phyloP scores from a whole-genome alignment of 1,284 basidiomycete genomes.

The Austropuccinia psidii region DNA sequence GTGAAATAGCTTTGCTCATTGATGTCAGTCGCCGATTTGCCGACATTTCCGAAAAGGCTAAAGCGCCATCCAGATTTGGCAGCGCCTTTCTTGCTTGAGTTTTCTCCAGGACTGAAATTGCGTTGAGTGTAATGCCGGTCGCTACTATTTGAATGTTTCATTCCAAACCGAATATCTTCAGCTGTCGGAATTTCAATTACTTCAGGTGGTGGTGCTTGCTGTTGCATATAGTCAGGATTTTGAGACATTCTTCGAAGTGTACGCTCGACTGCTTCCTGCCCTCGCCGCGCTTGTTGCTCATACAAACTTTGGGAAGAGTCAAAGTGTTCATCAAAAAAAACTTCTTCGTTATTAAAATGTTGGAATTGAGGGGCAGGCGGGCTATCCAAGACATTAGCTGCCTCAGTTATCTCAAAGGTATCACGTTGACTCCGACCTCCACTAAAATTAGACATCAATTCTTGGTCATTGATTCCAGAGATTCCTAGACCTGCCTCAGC shows the following conservation, averaged over 20 bases:
- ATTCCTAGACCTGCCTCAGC: not conserved
- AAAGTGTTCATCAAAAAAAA: no score
- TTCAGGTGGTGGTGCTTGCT: slow-evolving; percentile 34
- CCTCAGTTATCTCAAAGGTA: not conserved
- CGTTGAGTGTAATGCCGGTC: slow-evolving; percentile 12
- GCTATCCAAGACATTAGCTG: not conserved
- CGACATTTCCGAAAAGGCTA: slow-evolving; percentile 29
- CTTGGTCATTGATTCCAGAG: not conserved
- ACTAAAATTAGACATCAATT: not conserved
- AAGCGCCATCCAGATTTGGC: slow-evolving; percentile 26
- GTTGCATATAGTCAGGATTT: no score
- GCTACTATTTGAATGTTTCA: slow-evolving; percentile 31
- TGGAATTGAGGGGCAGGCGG: not conserved
- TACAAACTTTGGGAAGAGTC: not conserved
- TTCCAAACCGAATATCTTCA: slow-evolving; percentile 36
- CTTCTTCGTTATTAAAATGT: no score
- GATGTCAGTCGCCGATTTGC: not conserved
- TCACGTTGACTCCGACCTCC: not conserved
- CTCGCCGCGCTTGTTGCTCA: not conserved
- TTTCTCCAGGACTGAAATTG: not conserved
- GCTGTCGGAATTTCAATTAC: slow-evolving; percentile 35
- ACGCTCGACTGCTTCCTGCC: not conserved
- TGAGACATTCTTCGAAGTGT: no score
- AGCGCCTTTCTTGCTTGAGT: not conserved
- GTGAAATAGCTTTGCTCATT: not conserved